Evolutionary conservation across 371 early-diverging fungal species (phyloP), one percentile per base, ranked within the genome.

Genomic region (Chytridiales sp.): DNA sequence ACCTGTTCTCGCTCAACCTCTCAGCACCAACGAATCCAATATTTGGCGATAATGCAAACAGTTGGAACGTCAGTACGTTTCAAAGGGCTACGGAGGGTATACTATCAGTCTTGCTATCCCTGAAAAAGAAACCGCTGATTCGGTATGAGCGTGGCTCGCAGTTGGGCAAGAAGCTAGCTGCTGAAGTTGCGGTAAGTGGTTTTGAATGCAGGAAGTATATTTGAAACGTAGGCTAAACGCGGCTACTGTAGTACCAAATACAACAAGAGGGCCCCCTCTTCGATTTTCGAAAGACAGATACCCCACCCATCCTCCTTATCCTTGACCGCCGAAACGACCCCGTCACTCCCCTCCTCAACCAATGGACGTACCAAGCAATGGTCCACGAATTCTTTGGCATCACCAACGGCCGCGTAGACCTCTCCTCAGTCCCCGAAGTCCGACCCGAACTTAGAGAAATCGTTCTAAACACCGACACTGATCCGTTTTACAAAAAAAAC

Each of bases 281-380:
- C 68, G 90, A 90, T 64, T 89, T 90, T 62, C 77, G 89, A 32
- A 73, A 80, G 48, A 74, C 89, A 8, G 93, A 91, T 62, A 88
- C 90, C 22, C 85, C 93, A 0, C 93, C 95, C 15, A 79, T 92
- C 35, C 73, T 99, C 6, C 68, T 99, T 26, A 82, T 99, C 26
- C 69, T 99, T 34, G 98, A 99, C 68, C 86, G 99, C 48, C 79
- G 89, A 29, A 92, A 93, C 66, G 99, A 99, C 70, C 93, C 98
- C 0, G 87, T 98, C 2, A 99, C 99, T 0, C 99, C 99, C 1
- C 76, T 99, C 17, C 77, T 98, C 24, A 85, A 87, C 15, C 97
- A 95, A 63, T 99, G 99, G 99, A 96, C 96, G 8, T 99, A 99
- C 69, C 98, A 99, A 66, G 93, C 99, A 3, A 94, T 99, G 95